Evolutionary conservation across 2,329 filamentous ascomycete genomes (phyloP).

Genomic region (Talaromyces sp.): DNA sequence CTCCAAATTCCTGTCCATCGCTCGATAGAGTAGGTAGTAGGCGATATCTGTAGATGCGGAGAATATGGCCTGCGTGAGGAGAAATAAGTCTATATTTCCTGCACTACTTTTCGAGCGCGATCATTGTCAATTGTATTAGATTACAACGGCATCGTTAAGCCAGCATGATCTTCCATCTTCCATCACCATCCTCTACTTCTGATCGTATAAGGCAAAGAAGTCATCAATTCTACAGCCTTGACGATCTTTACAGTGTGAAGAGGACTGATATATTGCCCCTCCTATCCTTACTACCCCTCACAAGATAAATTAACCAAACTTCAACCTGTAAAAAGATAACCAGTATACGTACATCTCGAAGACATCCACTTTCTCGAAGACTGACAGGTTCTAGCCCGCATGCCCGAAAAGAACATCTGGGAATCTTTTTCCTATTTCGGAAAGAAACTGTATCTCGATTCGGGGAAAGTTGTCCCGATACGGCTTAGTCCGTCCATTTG

Average conservation of each 20-base stretch:
- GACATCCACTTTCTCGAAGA: background rate
- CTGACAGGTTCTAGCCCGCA: background rate
- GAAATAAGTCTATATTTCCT: background rate
- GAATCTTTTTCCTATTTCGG: constrained; percentile 21
- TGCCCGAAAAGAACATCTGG: background rate
- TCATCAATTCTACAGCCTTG: background rate
- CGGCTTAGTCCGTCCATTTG: constrained; percentile 8
- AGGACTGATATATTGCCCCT: background rate
- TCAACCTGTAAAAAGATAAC: background rate
- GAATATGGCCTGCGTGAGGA: background rate
- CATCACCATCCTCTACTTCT: background rate
- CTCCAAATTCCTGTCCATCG: background rate
- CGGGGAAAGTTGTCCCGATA: constrained; percentile 11
- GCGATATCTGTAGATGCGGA: background rate
- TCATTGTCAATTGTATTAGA: background rate
- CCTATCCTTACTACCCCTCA: constrained; percentile 1
- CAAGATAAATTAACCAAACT: background rate
- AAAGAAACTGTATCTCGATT: background rate
- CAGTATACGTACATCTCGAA: background rate
- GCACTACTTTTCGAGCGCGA: background rate
- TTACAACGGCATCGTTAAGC: background rate
- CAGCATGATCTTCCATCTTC: background rate
- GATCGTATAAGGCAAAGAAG: background rate
- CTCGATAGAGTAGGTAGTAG: background rate
- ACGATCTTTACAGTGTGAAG: background rate